phyloP scores from a whole-genome alignment of 2,329 filamentous ascomycete species.

The Aspergillus fijiensis region DNA sequence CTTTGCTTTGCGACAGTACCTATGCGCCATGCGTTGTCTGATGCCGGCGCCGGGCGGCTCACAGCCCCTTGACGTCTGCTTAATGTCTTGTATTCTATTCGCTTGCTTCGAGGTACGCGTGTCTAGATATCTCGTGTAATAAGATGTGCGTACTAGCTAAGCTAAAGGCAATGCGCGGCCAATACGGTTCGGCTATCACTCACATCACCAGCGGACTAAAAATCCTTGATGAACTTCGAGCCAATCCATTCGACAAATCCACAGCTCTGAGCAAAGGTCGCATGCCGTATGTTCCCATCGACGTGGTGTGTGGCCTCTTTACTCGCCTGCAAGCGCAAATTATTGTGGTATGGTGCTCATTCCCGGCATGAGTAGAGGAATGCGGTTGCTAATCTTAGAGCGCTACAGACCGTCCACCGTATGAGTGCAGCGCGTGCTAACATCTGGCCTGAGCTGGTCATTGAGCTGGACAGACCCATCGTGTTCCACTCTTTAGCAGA shows the following conservation, averaged over 20 bases:
- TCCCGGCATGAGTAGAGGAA: neutral
- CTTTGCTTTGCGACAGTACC: neutral
- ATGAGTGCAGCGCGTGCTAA: neutral
- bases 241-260: neutral
- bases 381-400: neutral
- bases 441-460: neutral
- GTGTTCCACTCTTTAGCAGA: neutral
- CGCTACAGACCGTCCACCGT: neutral
- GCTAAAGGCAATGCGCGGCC: neutral
- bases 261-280: neutral
- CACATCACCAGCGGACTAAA: constrained; percentile 2
- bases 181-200: neutral
- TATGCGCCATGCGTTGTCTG: neutral
- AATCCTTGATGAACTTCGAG: neutral
- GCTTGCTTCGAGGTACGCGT: neutral
- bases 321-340: neutral
- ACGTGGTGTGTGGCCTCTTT: neutral
- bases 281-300: neutral
- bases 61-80: neutral
- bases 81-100: neutral
- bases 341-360: neutral
- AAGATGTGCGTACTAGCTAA: neutral
- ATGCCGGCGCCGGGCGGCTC: neutral
- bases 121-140: neutral
- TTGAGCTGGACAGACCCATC: neutral